A percentile compares a stretch with the other conserved stretches of the same genome.
These are phyloP conservation scores for Phaeosphaeria sp. DNA, from an alignment of 2,329 filamentous ascomycete species.

Conservation along the genomic window DNA sequence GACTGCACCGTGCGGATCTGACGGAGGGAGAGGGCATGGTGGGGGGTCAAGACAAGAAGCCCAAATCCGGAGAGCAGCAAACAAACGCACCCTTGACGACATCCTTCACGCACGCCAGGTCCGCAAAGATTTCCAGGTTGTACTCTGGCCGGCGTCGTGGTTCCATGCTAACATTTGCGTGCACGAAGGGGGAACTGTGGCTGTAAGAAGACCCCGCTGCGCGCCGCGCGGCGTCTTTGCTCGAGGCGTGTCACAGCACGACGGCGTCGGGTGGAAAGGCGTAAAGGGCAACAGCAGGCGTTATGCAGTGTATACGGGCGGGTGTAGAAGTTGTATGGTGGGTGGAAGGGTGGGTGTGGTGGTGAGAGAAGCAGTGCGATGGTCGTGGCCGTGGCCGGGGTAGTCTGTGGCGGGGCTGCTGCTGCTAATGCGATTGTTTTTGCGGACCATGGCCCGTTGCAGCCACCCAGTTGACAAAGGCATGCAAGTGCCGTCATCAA, in stretches of 20 bases:
- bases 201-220: constrained; percentile 10
- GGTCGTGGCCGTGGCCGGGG: constrained; percentile 49
- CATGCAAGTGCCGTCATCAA: constrained; percentile 28
- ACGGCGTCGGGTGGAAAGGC: constrained; percentile 1
- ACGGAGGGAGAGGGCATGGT: constrained; percentile 6
- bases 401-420: constrained; percentile 8
- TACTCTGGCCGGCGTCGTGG: constrained; percentile 79
- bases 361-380: constrained; percentile 16
- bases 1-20: constrained; percentile 8
- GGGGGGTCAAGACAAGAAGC: constrained; percentile 9
- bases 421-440: constrained; percentile 15
- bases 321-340: background rate
- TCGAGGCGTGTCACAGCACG: constrained; percentile 14
- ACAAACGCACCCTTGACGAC: constrained; percentile 82
- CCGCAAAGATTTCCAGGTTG: constrained; percentile 90
- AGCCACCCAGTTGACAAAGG: constrained; percentile 12
- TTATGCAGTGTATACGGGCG: background rate
- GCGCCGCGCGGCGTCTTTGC: constrained; percentile 19
- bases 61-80: background rate
- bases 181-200: constrained; percentile 14
- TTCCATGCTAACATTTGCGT: constrained; percentile 60
- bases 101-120: constrained; percentile 87
- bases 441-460: constrained; percentile 18
- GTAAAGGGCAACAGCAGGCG: background rate
- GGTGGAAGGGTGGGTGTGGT: background rate